Evolutionary conservation across 1,139 yeast genomes (phyloP).

Genomic region (Pichia sp.): DNA sequence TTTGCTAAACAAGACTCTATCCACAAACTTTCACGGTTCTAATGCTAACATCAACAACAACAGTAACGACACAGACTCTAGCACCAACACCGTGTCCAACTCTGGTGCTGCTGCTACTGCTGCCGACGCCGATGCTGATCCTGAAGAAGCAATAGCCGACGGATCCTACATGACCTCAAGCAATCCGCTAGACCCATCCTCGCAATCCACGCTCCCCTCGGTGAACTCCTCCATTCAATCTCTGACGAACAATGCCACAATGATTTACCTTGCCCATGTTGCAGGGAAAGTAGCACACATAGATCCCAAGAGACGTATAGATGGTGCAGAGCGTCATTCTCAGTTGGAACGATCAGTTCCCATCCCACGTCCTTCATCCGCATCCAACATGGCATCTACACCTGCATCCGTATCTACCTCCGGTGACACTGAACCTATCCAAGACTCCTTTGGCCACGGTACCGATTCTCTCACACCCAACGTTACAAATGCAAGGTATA

Average conservation of each 20-base stretch:
- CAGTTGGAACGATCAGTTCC: slow-evolving; percentile 31
- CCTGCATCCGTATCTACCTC: too few relatives aligned
- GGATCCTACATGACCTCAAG: slow-evolving; percentile 3
- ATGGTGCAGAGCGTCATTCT: slow-evolving; percentile 51
- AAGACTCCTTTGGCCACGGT: slow-evolving; percentile 25
- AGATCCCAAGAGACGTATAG: slow-evolving; percentile 46
- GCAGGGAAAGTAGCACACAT: slow-evolving; percentile 68
- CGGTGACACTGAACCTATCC: slow-evolving; percentile 14
- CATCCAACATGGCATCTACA: too few relatives aligned
- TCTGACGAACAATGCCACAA: slow-evolving; percentile 32
- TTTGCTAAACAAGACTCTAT: not conserved
- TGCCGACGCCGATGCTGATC: not conserved
- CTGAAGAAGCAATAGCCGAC: too few relatives aligned
- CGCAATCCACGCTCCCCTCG: slow-evolving; percentile 5
- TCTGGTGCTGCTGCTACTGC: not conserved
- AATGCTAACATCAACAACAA: not conserved
- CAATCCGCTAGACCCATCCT: slow-evolving; percentile 2
- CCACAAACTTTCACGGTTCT: not conserved
- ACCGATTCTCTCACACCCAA: slow-evolving; percentile 19
- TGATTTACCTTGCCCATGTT: slow-evolving; percentile 66
- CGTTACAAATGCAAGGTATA: slow-evolving; percentile 20
- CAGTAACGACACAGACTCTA: not conserved
- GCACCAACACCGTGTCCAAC: not conserved
- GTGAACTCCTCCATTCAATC: slow-evolving; percentile 9
- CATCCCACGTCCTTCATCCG: slow-evolving; percentile 5